Percentiles rank a stretch among this genome's conserved stretches.
Conservation (phyloP, 306 rosid genomes). For the Castanea crenata region DNA sequence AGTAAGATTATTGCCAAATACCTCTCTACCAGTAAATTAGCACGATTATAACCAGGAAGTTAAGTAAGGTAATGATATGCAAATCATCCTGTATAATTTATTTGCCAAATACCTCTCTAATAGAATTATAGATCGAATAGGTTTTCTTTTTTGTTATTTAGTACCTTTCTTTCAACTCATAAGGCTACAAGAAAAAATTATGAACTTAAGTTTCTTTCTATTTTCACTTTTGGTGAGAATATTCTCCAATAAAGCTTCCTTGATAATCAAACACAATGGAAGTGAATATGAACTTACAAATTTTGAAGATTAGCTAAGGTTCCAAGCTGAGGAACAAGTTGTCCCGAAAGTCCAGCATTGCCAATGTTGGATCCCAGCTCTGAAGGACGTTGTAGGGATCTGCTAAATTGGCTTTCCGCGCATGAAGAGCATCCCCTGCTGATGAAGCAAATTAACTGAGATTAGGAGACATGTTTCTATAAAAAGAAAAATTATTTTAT, state of each 20-base stretch:
- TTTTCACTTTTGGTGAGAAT: neutral
- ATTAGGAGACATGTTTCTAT: no score
- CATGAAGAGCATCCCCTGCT: constrained; percentile 21
- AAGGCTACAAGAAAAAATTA: no score
- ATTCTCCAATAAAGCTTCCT: neutral
- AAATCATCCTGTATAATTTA: no score
- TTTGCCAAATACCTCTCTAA: no score
- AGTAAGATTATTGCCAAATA: constrained; percentile 12
- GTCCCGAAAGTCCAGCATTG: constrained; percentile 20
- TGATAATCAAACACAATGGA: neutral
- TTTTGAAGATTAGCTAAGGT: constrained; percentile 25
- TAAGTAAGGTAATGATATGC: neutral
- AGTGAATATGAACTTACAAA: constrained; percentile 9
- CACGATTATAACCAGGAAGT: neutral
- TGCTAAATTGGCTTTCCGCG: constrained; percentile 15
- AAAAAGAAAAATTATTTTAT: no score
- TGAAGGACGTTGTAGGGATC: constrained; percentile 29
- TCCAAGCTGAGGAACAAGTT: constrained; percentile 27
- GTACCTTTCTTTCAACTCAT: no score
- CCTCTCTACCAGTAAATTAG: constrained; percentile 1
- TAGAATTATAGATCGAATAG: no score
- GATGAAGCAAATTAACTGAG: neutral
- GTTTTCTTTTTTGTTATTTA: no score
- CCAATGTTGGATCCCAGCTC: constrained; percentile 34
- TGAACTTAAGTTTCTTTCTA: no score